These are phyloP conservation scores for Myriosclerotinia scirpicola DNA, from an alignment of 2,329 filamentous ascomycete genomes.

Conservation along the genomic window DNA sequence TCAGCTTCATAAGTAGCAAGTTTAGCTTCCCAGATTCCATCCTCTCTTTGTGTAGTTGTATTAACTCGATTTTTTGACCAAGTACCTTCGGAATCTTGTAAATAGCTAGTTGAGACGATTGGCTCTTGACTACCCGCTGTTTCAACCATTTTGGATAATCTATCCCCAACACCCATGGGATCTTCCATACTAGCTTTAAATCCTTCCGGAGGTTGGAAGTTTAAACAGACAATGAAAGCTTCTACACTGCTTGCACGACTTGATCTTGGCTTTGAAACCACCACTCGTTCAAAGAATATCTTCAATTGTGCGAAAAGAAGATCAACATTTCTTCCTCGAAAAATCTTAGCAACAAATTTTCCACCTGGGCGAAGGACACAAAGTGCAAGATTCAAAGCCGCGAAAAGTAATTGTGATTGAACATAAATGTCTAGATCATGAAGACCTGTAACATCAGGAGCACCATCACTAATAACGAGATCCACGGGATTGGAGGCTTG, in stretches of 20 bases:
- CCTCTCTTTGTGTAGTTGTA: conserved; percentile 26
- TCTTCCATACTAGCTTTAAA: conserved; percentile 75
- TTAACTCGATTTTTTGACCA: conserved; percentile 42
- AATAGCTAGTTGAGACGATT: conserved; percentile 44
- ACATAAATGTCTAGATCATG: conserved; percentile 99
- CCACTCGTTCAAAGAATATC: conserved; percentile 82
- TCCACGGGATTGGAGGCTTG: conserved; percentile 77
- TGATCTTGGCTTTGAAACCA: conserved; percentile 89
- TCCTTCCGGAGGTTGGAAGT: conserved; percentile 76
- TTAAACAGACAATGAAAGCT: conserved; percentile 92
- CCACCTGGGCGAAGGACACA: conserved; percentile 91
- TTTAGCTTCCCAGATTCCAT: conserved; percentile 35
- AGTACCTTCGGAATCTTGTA: conserved; percentile 49
- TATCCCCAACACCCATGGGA: conserved; percentile 65
- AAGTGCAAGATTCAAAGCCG: conserved; percentile 87
- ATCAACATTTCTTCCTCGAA: conserved; percentile 92
- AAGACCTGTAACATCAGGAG: conserved; percentile 92
- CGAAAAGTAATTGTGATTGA: conserved; percentile 91
- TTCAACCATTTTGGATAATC: conserved; percentile 52
- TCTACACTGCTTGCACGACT: conserved; percentile 96
- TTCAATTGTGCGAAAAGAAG: conserved; percentile 91
- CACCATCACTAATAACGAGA: conserved; percentile 91
- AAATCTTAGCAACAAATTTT: conserved; percentile 98
- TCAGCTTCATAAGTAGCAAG: conserved; percentile 41
- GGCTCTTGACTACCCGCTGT: conserved; percentile 46